Conservation (phyloP, 345 rosid genomes). For the Alliaria petiolata region DNA sequence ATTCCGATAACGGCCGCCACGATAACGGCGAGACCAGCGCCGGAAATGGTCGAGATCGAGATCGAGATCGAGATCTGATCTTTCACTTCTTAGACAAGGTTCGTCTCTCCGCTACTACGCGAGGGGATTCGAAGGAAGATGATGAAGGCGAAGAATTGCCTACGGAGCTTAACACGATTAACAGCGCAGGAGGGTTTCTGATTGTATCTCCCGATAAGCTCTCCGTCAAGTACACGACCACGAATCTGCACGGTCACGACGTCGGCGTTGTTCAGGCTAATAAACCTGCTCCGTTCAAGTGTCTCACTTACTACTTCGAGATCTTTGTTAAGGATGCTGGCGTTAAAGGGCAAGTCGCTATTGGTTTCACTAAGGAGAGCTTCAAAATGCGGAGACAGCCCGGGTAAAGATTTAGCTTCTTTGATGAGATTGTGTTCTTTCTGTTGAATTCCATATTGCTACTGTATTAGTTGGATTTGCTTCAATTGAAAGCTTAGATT, state of each 20-base stretch:
- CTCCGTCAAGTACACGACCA: slow-evolving; percentile 62
- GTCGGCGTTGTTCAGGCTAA: slow-evolving; percentile 89
- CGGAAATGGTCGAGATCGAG: neutral
- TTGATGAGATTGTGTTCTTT: neutral
- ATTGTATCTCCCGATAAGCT: slow-evolving; percentile 79
- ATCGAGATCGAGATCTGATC: slow-evolving; percentile 55
- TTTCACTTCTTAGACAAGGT: slow-evolving; percentile 48
- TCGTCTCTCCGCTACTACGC: slow-evolving; percentile 29
- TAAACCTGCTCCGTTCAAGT: slow-evolving; percentile 72
- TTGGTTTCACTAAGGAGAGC: slow-evolving; percentile 74
- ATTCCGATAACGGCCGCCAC: slow-evolving; percentile 22
- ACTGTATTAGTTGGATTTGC: neutral
- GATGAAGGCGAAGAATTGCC: slow-evolving; percentile 68
- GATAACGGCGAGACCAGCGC: slow-evolving; percentile 12
- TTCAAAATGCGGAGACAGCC: slow-evolving; percentile 94
- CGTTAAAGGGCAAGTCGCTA: slow-evolving; percentile 65
- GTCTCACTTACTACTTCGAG: slow-evolving; percentile 87
- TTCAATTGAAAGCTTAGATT: neutral
- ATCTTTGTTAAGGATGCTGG: slow-evolving; percentile 77
- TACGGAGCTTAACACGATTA: slow-evolving; percentile 80
- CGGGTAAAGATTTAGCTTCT: slow-evolving; percentile 44
- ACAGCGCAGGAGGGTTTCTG: slow-evolving; percentile 82
- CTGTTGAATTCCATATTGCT: neutral
- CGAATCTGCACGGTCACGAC: slow-evolving; percentile 68
- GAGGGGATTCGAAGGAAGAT: slow-evolving; percentile 36